These are phyloP conservation scores for Podospora bellae-mahoneyi DNA, from an alignment of 495 filamentous ascomycete genomes.

Conservation along the genomic window DNA sequence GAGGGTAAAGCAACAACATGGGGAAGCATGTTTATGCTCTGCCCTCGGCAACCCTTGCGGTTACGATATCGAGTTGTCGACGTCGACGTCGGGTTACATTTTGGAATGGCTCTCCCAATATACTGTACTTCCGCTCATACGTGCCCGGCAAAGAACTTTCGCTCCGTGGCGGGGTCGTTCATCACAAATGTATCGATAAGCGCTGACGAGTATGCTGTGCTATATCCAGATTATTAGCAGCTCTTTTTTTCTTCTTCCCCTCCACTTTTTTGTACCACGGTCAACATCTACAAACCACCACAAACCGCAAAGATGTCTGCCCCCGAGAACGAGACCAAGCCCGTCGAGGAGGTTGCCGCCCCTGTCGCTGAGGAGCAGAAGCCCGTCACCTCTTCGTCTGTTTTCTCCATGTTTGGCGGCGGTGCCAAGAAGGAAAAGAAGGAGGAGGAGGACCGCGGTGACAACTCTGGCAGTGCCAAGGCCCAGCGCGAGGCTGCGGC, in stretches of 20 bases:
- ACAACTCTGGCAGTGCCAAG: slow-evolving; percentile 84
- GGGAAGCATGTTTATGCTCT: background rate
- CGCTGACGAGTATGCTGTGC: background rate
- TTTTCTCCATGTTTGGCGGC: slow-evolving; percentile 98
- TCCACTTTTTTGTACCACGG: background rate
- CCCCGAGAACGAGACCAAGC: slow-evolving; percentile 38
- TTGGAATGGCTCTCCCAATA: background rate
- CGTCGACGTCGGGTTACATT: background rate
- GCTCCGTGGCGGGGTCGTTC: background rate
- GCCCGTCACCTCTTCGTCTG: slow-evolving; percentile 45
- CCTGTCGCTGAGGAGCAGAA: slow-evolving; percentile 22
- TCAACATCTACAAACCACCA: background rate
- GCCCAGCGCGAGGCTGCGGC: slow-evolving; percentile 67
- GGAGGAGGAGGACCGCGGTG: slow-evolving; percentile 65
- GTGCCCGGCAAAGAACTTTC: background rate
- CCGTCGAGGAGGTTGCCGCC: slow-evolving; percentile 32
- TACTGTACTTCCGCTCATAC: background rate
- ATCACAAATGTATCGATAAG: background rate
- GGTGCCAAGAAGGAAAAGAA: slow-evolving; percentile 82
- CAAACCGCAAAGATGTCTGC: slow-evolving; percentile 38
- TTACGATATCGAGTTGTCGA: background rate
- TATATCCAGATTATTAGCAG: background rate
- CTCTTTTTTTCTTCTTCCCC: background rate
- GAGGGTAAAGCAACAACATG: background rate
- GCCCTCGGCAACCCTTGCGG: background rate